Evolutionary conservation across 2,329 filamentous ascomycete genomes (phyloP).

Genomic region (Fusarium penzigii): DNA sequence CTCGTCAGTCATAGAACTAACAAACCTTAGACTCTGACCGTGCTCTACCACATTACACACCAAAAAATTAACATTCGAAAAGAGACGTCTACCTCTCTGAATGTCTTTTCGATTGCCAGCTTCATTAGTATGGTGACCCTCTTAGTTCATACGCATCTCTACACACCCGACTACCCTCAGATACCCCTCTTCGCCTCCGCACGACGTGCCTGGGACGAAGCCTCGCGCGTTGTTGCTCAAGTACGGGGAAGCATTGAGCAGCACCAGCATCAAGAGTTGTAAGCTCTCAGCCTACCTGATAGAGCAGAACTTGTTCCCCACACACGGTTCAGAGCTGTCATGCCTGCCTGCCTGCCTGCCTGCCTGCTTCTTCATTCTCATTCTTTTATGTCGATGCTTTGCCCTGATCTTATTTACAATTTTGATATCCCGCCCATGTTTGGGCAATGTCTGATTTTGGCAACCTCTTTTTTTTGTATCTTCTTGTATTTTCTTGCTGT

Average conservation of each 20-base stretch:
- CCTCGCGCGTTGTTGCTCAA: constrained; percentile 28
- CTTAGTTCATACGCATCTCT: constrained; percentile 66
- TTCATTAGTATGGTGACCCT: constrained; percentile 74
- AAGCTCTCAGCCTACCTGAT: too few species aligned
- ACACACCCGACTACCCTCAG: constrained; percentile 60
- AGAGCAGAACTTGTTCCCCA: too few species aligned
- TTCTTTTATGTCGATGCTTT: constrained; percentile 1
- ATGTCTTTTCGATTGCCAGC: constrained; percentile 74
- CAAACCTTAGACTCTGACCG: constrained; percentile 63
- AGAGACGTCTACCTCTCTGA: constrained; percentile 75
- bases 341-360: neutral
- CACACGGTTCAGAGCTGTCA: too few species aligned
- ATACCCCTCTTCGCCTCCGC: constrained; percentile 55
- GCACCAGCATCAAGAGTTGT: constrained; percentile 34
- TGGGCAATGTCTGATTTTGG: constrained; percentile 3
- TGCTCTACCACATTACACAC: constrained; percentile 75
- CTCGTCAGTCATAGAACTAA: too few species aligned
- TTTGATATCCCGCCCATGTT: constrained; percentile 18
- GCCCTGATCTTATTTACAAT: constrained; percentile 1
- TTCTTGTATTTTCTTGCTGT: neutral
- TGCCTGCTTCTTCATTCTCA: neutral
- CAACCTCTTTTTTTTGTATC: neutral
- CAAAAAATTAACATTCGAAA: constrained; percentile 78
- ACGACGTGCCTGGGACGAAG: constrained; percentile 38
- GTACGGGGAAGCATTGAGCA: constrained; percentile 33